These are phyloP conservation scores for Metrosideros polymorpha DNA, from an alignment of 441 rosid genomes.

Conservation along the genomic window DNA sequence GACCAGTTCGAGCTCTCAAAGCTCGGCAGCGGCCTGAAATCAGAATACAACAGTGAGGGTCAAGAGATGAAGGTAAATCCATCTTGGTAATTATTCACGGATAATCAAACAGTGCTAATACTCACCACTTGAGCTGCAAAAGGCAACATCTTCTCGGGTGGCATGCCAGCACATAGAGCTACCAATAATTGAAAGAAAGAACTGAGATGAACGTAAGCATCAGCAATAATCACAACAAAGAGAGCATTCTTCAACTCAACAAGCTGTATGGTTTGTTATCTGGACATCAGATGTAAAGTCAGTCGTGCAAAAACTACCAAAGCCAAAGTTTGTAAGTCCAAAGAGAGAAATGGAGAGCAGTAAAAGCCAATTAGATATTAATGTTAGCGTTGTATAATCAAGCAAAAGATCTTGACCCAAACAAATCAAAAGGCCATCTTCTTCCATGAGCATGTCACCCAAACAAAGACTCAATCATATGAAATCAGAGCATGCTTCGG, in stretches of 20 bases:
- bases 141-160: conserved; percentile 5
- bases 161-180: conserved; percentile 9
- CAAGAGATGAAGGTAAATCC: neutral
- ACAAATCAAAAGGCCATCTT: neutral
- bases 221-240: neutral
- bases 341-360: neutral
- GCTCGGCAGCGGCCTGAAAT: conserved; percentile 7
- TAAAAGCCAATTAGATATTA: neutral
- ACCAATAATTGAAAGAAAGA: neutral
- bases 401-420: neutral
- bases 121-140: conserved; percentile 15
- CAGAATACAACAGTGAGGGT: neutral
- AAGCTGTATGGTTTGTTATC: neutral
- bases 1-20: conserved; percentile 11
- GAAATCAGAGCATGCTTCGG: neutral
- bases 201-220: neutral
- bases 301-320: neutral
- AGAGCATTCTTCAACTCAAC: neutral
- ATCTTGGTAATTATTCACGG: neutral
- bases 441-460: neutral
- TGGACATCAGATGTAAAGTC: neutral
- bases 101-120: neutral
- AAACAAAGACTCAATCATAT: neutral
- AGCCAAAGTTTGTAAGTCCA: neutral
- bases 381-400: neutral